These are phyloP conservation scores for Zymoseptoria tritici DNA, from an alignment of 2,329 filamentous ascomycete genomes.

Conservation along the genomic window DNA sequence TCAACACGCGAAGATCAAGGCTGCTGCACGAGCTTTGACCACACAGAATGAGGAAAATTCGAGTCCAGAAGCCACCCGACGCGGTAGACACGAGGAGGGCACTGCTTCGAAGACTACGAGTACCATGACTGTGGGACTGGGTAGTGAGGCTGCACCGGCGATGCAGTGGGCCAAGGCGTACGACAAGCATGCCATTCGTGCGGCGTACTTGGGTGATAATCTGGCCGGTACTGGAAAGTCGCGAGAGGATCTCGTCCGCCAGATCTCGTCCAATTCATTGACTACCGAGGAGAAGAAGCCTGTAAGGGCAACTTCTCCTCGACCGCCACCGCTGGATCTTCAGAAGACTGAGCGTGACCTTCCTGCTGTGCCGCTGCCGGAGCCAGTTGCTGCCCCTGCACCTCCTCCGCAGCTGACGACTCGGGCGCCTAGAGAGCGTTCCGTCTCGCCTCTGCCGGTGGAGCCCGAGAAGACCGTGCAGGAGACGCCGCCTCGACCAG, in stretches of 20 bases:
- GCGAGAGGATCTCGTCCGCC: conserved; percentile 20
- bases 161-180: conserved; percentile 97
- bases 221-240: conserved; percentile 50
- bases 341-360: conserved; percentile 6
- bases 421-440: not conserved
- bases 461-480: not conserved
- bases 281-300: conserved; percentile 5
- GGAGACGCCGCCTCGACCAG: not conserved
- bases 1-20: conserved; percentile 87
- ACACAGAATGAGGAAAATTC: conserved; percentile 42
- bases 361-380: conserved; percentile 4
- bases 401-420: not conserved
- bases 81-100: conserved; percentile 48
- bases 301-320: conserved; percentile 1
- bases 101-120: conserved; percentile 71
- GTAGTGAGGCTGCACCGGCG: conserved; percentile 81
- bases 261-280: conserved; percentile 25
- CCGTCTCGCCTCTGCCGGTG: not conserved
- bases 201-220: conserved; percentile 72
- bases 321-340: conserved; percentile 2
- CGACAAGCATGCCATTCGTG: conserved; percentile 78
- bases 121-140: conserved; percentile 78
- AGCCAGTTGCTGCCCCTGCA: not conserved
- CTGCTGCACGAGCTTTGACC: conserved; percentile 77
- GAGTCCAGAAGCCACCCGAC: conserved; percentile 40